These are phyloP conservation scores for Cadophora luteo-olivacea DNA, from an alignment of 2,329 filamentous ascomycete genomes.

Conservation along the genomic window DNA sequence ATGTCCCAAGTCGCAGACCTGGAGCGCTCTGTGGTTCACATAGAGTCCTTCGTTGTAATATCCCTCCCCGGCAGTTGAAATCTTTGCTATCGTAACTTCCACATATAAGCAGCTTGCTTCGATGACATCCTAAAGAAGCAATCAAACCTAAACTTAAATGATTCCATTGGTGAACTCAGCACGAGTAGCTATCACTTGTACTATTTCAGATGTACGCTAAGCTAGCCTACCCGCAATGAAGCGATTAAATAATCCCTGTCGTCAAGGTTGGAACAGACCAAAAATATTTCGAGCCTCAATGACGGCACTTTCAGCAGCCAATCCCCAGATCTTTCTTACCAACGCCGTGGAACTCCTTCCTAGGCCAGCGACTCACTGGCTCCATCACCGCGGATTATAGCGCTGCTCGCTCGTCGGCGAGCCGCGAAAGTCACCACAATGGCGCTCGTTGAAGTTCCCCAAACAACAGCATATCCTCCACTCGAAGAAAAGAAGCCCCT, in stretches of 20 bases:
- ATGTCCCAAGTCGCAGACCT: neutral
- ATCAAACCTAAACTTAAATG: neutral
- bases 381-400: conserved; percentile 57
- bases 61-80: neutral
- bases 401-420: conserved; percentile 57
- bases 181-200: neutral
- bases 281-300: conserved; percentile 16
- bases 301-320: neutral
- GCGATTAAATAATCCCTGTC: conserved; percentile 10
- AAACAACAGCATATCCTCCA: conserved; percentile 43
- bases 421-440: conserved; percentile 49
- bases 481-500: conserved; percentile 47
- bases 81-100: neutral
- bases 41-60: too few relatives aligned
- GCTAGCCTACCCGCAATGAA: conserved; percentile 5
- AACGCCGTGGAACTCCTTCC: neutral
- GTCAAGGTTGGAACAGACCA: conserved; percentile 16
- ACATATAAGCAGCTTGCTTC: neutral
- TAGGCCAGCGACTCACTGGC: conserved; percentile 46
- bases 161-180: neutral
- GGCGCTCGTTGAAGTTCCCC: conserved; percentile 48
- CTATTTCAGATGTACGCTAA: neutral
- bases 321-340: neutral
- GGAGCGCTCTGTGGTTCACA: neutral
- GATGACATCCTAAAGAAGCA: neutral